These are phyloP conservation scores for Populus hybrid DNA, from an alignment of 441 rosid genomes.

Conservation along the genomic window DNA sequence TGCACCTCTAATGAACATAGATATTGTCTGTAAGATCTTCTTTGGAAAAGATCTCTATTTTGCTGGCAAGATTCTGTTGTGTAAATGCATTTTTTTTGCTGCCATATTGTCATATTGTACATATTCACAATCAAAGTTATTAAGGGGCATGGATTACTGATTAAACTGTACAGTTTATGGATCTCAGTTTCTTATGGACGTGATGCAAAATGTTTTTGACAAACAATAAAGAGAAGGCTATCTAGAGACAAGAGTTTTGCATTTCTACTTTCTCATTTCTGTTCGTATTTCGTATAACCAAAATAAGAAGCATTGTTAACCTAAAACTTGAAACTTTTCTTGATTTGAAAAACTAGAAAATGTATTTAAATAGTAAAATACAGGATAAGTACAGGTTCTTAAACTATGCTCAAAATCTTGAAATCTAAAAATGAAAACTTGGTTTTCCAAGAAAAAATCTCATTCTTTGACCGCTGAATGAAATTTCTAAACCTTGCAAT, in stretches of 20 bases:
- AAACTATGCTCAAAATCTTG: background rate
- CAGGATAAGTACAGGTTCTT: background rate
- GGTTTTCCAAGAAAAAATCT: background rate
- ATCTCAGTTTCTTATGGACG: background rate
- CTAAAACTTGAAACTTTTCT: background rate
- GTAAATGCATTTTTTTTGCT: background rate
- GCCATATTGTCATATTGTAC: background rate
- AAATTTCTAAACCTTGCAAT: background rate
- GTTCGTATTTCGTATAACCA: background rate
- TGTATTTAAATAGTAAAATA: background rate
- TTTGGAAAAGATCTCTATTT: background rate
- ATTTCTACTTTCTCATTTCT: background rate
- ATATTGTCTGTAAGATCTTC: background rate
- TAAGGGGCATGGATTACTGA: background rate
- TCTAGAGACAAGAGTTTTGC: background rate
- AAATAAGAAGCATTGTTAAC: background rate
- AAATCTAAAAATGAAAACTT: background rate
- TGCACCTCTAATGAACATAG: background rate
- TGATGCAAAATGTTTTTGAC: background rate
- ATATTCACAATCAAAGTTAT: background rate
- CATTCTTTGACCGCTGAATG: background rate
- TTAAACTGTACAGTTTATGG: background rate
- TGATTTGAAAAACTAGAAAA: background rate
- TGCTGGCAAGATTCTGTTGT: background rate
- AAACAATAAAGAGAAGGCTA: background rate